Evolutionary conservation across 2,329 filamentous ascomycete genomes (phyloP).

Genomic region (Alternaria angustiovoidea): DNA sequence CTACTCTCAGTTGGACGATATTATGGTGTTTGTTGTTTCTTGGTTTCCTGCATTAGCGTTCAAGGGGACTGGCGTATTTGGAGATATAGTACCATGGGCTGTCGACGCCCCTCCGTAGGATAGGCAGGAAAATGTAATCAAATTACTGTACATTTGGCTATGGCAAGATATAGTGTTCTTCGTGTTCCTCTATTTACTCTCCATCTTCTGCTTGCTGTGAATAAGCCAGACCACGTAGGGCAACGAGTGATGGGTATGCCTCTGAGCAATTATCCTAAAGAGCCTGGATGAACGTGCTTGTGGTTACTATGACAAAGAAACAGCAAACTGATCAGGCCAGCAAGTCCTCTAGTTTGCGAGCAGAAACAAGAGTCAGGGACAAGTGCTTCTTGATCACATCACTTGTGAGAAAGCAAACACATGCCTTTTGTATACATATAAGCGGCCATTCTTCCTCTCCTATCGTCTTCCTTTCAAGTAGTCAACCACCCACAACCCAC

Average conservation of each 20-base stretch:
- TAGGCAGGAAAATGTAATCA: constrained; percentile 1
- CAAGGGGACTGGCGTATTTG: constrained; percentile 4
- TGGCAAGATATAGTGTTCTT: neutral
- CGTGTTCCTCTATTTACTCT: neutral
- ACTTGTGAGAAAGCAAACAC: neutral
- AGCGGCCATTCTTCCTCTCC: rapidly evolving
- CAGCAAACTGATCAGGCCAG: neutral
- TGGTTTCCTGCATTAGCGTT: constrained; percentile 7
- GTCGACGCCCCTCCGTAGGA: neutral
- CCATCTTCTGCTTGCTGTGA: neutral
- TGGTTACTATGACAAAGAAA: neutral
- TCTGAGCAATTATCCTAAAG: neutral
- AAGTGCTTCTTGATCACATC: neutral
- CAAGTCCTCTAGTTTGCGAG: neutral
- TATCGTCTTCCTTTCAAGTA: neutral
- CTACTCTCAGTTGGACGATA: neutral
- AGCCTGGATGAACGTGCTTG: neutral
- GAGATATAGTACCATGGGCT: constrained; percentile 2
- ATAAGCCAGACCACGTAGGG: neutral
- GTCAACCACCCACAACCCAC: neutral
- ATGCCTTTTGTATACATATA: neutral
- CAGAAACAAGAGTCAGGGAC: neutral
- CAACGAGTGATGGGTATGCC: neutral
- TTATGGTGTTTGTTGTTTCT: constrained; percentile 4
- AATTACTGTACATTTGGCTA: neutral